Conservation (phyloP, 495 filamentous ascomycete species). For the Daldinia bambusicola region DNA sequence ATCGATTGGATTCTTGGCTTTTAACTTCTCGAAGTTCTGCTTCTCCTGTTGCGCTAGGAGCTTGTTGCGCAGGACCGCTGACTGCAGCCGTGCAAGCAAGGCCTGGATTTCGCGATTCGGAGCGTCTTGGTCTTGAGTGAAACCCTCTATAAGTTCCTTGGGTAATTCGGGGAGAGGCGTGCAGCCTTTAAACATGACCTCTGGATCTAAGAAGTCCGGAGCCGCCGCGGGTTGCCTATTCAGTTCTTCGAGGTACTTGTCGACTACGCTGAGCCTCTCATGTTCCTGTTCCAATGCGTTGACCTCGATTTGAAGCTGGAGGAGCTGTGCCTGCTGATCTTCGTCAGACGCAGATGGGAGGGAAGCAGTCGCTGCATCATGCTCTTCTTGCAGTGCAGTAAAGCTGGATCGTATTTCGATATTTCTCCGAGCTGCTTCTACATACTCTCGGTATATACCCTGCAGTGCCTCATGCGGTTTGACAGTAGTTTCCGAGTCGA, state of each 20-base stretch:
- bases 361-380: slow-evolving; percentile 31
- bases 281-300: slow-evolving; percentile 64
- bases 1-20: slow-evolving; percentile 50
- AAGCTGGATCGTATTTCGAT: slow-evolving; percentile 64
- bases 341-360: slow-evolving; percentile 25
- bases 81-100: slow-evolving; percentile 70
- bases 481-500: slow-evolving; percentile 44
- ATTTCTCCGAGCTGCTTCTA: slow-evolving; percentile 68
- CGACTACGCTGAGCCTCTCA: slow-evolving; percentile 61
- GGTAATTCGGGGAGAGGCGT: slow-evolving; percentile 60
- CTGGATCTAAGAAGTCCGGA: slow-evolving; percentile 59
- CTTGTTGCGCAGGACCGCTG: slow-evolving; percentile 71
- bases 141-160: slow-evolving; percentile 56
- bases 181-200: slow-evolving; percentile 56
- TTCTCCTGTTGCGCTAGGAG: slow-evolving; percentile 70
- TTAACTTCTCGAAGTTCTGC: slow-evolving; percentile 67
- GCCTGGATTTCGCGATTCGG: slow-evolving; percentile 54
- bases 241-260: slow-evolving; percentile 58
- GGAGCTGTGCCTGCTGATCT: slow-evolving; percentile 48
- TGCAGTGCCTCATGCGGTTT: slow-evolving; percentile 37
- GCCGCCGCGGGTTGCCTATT: slow-evolving; percentile 64
- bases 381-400: slow-evolving; percentile 47
- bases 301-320: slow-evolving; percentile 61
- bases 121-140: slow-evolving; percentile 49
- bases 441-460: slow-evolving; percentile 61